Conservation (phyloP, 2,329 filamentous ascomycete genomes). For the Monilinia fructicola region DNA sequence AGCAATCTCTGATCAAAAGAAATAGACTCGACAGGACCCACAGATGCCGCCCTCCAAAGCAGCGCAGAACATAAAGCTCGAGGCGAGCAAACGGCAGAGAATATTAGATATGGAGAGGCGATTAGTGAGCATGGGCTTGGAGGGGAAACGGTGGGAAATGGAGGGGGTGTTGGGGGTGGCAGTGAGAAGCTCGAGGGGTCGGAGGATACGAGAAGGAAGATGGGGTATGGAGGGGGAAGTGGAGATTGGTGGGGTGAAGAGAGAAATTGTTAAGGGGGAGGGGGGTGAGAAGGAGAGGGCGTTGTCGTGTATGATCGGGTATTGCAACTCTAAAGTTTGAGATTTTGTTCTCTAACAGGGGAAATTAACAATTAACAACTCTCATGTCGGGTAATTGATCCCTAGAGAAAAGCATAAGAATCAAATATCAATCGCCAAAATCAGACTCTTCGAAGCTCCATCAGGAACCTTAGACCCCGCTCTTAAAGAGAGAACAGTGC, state of each 20-base stretch:
- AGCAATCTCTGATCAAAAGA: not conserved
- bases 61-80: slow-evolving; percentile 38
- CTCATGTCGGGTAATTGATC: not conserved
- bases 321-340: not conserved
- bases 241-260: slow-evolving; percentile 54
- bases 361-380: not conserved
- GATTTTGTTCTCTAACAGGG: not conserved
- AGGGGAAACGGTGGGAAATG: slow-evolving; percentile 48
- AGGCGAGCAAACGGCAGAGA: slow-evolving; percentile 50
- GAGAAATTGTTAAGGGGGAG: slow-evolving; percentile 43
- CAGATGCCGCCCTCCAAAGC: slow-evolving; percentile 22
- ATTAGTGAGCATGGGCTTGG: slow-evolving; percentile 57
- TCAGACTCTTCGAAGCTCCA: not conserved
- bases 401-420: no score
- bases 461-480: not conserved
- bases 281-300: slow-evolving; percentile 55
- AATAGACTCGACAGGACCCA: slow-evolving; percentile 24
- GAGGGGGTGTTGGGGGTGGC: slow-evolving; percentile 34
- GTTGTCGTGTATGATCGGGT: not conserved
- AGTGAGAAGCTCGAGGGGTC: slow-evolving; percentile 44
- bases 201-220: slow-evolving; percentile 46
- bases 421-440: not conserved
- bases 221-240: slow-evolving; percentile 56
- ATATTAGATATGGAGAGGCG: slow-evolving; percentile 55
- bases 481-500: not conserved